Evolutionary conservation across 1,139 yeast species (phyloP).

Genomic region (Sugiyamaella novakii): DNA sequence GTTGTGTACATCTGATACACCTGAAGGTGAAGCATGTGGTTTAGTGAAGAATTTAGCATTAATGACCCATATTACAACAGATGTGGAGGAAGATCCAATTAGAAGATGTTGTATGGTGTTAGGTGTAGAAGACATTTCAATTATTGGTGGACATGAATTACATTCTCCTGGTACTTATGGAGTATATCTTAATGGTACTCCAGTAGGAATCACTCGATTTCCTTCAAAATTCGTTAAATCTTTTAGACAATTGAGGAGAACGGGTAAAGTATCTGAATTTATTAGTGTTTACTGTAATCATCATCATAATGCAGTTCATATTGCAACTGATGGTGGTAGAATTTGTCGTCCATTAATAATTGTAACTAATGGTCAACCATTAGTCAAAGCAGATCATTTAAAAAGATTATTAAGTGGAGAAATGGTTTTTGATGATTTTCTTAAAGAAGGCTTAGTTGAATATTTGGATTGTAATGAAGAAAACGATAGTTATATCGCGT

Average conservation of each 20-base stretch:
- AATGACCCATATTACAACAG: constrained; percentile 99
- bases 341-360: constrained; percentile 95
- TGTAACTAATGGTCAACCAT: constrained; percentile 69
- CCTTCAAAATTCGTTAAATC: constrained; percentile 77
- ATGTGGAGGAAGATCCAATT: constrained; percentile 92
- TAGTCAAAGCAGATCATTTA: constrained; percentile 72
- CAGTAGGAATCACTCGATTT: constrained; percentile 84
- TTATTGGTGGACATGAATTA: constrained; percentile 80
- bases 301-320: constrained; percentile 91
- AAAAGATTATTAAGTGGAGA: constrained; percentile 60
- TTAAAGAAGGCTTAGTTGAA: constrained; percentile 84
- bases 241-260: constrained; percentile 79
- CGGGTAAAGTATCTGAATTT: constrained; percentile 85
- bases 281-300: constrained; percentile 87
- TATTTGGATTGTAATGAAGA: constrained; percentile 97
- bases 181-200: constrained; percentile 88
- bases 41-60: constrained; percentile 92
- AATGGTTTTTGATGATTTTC: constrained; percentile 86
- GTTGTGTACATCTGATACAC: constrained; percentile 98
- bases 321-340: constrained; percentile 99
- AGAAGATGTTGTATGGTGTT: constrained; percentile 71
- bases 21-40: constrained; percentile 99
- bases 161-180: constrained; percentile 80
- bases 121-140: constrained; percentile 86
- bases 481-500: constrained; percentile 89